These are phyloP conservation scores for Hamigera avellanea DNA, from an alignment of 495 filamentous ascomycete genomes.

Conservation along the genomic window DNA sequence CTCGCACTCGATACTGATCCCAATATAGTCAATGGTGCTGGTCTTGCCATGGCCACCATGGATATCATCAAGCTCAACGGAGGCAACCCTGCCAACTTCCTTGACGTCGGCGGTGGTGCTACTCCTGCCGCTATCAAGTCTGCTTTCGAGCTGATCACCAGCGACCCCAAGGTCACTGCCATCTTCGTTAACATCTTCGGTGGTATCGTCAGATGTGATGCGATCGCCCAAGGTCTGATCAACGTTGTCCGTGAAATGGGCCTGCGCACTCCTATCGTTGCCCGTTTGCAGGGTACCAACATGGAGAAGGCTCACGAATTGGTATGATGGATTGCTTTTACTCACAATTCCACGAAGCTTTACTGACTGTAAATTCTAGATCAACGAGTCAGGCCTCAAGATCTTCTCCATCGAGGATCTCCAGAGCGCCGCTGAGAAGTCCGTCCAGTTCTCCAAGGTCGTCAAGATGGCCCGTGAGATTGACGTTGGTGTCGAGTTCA, in stretches of 20 bases:
- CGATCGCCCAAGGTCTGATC: conserved; percentile 93
- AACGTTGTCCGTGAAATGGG: conserved; percentile 87
- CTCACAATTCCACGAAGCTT: background rate
- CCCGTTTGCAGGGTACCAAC: conserved; percentile 95
- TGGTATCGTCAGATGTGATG: conserved; percentile 96
- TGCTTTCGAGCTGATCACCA: conserved; percentile 96
- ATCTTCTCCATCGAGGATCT: conserved; percentile 99
- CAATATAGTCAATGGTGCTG: conserved; percentile 76
- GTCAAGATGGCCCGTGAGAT: conserved; percentile 99
- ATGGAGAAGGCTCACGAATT: conserved; percentile 91
- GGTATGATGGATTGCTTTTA: conserved; percentile 26
- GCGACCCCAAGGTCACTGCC: conserved; percentile 94
- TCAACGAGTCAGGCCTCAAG: conserved; percentile 97
- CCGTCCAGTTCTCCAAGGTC: conserved; percentile 96
- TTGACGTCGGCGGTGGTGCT: conserved; percentile 95
- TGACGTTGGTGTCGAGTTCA: conserved; percentile 96
- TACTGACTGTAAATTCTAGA: conserved; percentile 26
- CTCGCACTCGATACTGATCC: conserved; percentile 10
- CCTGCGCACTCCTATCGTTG: conserved; percentile 90
- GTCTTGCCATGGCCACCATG: conserved; percentile 99
- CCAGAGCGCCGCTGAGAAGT: conserved; percentile 93
- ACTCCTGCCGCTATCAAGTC: conserved; percentile 93
- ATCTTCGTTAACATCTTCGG: conserved; percentile 99
- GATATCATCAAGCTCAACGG: conserved; percentile 99
- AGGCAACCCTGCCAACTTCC: conserved; percentile 92